Percentiles rank a stretch among this genome's conserved stretches.
Conservation (phyloP, 73 alveolate genomes). For the Stentor coeruleus region DNA sequence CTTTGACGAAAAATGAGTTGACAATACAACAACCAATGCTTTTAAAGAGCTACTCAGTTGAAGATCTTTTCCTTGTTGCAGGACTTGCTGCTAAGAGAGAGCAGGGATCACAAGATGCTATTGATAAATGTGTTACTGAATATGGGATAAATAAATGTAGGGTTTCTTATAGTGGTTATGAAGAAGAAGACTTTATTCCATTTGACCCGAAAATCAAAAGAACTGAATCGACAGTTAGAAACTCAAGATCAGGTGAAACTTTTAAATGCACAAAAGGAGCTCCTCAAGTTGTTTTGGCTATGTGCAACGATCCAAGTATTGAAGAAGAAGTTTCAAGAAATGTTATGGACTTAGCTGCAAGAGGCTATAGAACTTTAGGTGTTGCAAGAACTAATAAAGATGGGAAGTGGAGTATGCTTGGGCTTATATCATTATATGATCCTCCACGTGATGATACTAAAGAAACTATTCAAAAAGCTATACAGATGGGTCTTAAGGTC, state of each 20-base stretch:
- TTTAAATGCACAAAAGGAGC: slow-evolving; percentile 35
- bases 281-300: slow-evolving; percentile 24
- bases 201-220: slow-evolving; percentile 29
- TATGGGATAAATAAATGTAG: neutral
- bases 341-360: slow-evolving; percentile 19
- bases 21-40: slow-evolving; percentile 31
- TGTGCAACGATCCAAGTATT: neutral
- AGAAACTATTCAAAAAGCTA: slow-evolving; percentile 25
- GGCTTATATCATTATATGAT: slow-evolving; percentile 23
- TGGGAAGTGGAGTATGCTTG: slow-evolving; percentile 22
- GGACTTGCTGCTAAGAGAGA: slow-evolving; percentile 25
- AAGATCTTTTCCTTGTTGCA: slow-evolving; percentile 27
- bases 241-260: neutral
- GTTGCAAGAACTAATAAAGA: slow-evolving; percentile 1
- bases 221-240: slow-evolving; percentile 8
- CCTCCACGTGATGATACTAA: slow-evolving; percentile 35
- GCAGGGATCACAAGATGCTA: slow-evolving; percentile 23
- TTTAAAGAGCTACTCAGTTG: neutral
- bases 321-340: slow-evolving; percentile 14
- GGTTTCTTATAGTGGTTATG: neutral
- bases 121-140: slow-evolving; percentile 12
- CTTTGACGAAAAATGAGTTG: slow-evolving; percentile 57
- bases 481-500: slow-evolving; percentile 31
- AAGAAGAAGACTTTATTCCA: slow-evolving; percentile 17
- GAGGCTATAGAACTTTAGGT: slow-evolving; percentile 29